Evolutionary conservation across 768 basidiomycete species (phyloP).

Genomic region (Macrocybe gigantea): DNA sequence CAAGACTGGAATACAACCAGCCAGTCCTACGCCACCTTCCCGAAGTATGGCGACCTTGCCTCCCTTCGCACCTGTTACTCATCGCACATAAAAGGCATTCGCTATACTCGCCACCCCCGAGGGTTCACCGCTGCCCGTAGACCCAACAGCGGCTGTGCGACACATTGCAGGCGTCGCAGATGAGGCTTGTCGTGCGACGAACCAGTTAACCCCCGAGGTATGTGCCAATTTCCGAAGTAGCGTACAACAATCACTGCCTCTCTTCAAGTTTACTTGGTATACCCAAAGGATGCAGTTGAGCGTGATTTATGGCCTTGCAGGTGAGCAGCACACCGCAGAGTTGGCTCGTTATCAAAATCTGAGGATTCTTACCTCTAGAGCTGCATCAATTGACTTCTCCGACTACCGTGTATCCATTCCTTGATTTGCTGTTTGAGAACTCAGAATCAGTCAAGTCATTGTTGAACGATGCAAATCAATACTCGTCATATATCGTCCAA

Average conservation of each 20-base stretch:
- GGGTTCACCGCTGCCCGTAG: constrained; percentile 42
- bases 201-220: constrained; percentile 56
- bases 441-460: constrained; percentile 39
- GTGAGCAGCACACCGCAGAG: constrained; percentile 22
- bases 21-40: constrained; percentile 60
- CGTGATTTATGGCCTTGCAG: constrained; percentile 66
- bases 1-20: constrained; percentile 60
- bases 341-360: background rate
- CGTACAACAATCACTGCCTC: constrained; percentile 1
- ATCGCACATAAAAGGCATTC: constrained; percentile 52
- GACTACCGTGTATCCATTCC: constrained; percentile 55
- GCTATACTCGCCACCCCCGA: constrained; percentile 57
- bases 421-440: constrained; percentile 55
- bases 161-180: constrained; percentile 63
- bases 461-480: constrained; percentile 47
- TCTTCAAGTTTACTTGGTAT: constrained; percentile 65
- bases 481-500: constrained; percentile 53
- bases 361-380: constrained; percentile 33
- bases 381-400: constrained; percentile 81
- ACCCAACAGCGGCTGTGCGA: constrained; percentile 52
- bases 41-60: constrained; percentile 41
- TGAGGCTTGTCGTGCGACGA: constrained; percentile 57
- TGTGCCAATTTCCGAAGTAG: constrained; percentile 10
- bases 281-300: constrained; percentile 59
- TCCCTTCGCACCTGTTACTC: background rate